A percentile compares a stretch with the other conserved stretches of the same genome.
Evolutionary conservation across 352 stramenopile species (phyloP).

Genomic region (Pythium plurisporium): DNA sequence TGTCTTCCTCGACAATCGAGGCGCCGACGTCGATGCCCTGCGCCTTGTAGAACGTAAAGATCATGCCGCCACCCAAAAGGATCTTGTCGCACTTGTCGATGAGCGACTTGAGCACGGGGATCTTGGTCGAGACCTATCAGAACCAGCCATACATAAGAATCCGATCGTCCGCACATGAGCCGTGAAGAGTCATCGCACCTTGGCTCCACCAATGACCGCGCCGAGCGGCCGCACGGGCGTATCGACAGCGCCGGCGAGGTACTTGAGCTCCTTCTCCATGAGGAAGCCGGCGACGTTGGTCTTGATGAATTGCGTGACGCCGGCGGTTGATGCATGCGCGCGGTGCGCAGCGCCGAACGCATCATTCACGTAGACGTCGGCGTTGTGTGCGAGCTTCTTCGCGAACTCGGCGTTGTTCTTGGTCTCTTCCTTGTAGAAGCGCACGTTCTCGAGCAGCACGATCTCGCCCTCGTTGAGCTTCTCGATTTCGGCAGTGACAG

Average conservation of each 20-base stretch:
- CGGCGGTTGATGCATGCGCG: conserved; percentile 96
- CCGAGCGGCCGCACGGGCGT: conserved; percentile 90
- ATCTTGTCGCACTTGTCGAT: conserved; percentile 96
- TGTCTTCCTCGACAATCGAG: conserved; percentile 94
- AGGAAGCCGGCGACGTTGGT: conserved; percentile 94
- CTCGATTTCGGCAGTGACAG: conserved; percentile 81
- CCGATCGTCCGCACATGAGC: too few species aligned
- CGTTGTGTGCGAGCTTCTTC: conserved; percentile 90
- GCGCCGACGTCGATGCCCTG: conserved; percentile 93
- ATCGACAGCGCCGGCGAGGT: conserved; percentile 89
- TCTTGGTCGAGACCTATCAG: conserved; percentile 90
- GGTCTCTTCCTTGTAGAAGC: conserved; percentile 98
- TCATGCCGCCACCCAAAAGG: conserved; percentile 95
- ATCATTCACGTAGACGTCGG: conserved; percentile 98
- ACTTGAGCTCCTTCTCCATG: conserved; percentile 98
- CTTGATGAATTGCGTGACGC: conserved; percentile 94
- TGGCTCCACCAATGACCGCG: conserved; percentile 95
- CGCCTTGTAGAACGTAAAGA: conserved; percentile 98
- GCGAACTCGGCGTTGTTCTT: conserved; percentile 96
- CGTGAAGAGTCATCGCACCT: too few species aligned
- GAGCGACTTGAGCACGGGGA: conserved; percentile 95
- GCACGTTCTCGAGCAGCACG: conserved; percentile 90
- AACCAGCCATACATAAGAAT: too few species aligned
- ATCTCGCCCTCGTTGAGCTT: conserved; percentile 90
- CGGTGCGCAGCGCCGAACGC: conserved; percentile 98